Conservation (phyloP, 23 red algal genomes). For the Chondrus crispus region DNA sequence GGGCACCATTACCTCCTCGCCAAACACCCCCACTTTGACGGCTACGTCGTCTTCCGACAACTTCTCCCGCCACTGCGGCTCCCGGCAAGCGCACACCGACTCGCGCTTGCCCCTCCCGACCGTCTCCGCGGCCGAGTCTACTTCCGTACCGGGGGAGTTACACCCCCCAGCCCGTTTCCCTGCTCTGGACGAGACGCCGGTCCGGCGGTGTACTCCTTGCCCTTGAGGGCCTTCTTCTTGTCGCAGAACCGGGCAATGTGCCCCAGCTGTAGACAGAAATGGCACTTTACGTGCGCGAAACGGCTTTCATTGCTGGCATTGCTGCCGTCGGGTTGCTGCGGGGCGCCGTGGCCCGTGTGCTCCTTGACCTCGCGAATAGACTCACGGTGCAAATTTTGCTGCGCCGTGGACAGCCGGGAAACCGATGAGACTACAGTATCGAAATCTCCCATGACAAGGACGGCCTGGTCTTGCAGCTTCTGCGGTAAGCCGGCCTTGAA, state of each 20-base stretch:
- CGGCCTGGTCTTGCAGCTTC: not conserved
- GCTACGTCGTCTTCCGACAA: not conserved
- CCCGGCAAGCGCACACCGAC: not conserved
- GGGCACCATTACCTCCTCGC: not conserved
- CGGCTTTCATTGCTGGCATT: not conserved
- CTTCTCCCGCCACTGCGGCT: not conserved
- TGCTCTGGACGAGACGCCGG: no score
- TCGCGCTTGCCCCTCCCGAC: not conserved
- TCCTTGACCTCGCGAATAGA: not conserved
- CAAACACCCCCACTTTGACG: not conserved
- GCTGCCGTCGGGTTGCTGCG: no score
- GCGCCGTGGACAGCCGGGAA: not conserved
- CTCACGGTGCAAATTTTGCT: not conserved
- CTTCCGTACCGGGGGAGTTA: not conserved
- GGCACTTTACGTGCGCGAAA: not conserved
- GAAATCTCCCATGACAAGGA: not conserved
- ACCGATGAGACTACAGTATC: not conserved
- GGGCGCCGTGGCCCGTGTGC: not conserved
- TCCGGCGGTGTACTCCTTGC: not conserved
- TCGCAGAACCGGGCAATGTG: not conserved
- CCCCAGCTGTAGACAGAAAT: not conserved
- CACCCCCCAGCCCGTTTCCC: not conserved
- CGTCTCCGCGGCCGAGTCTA: not conserved
- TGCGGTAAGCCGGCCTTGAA: not conserved
- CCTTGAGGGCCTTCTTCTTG: not conserved